Evolutionary conservation across 352 stramenopile species (phyloP), one percentile per base, ranked within the genome.

Genomic region (Globisporangium sylvaticum): DNA sequence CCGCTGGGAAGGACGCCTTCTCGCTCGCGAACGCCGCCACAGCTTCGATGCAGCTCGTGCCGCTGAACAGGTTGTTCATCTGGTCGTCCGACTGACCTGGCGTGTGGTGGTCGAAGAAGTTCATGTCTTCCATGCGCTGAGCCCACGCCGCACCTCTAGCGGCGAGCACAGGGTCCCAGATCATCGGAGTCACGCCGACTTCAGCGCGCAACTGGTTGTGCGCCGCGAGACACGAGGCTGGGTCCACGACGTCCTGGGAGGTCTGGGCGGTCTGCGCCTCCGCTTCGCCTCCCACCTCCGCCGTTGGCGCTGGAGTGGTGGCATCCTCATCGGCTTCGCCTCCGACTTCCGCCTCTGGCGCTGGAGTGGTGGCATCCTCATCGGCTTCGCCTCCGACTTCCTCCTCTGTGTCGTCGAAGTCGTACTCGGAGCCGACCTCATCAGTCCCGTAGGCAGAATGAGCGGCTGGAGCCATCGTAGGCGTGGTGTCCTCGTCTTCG

Each of bases 11-110:
- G 27, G 37, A 34, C 25, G 55, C 31, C 55, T 69, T 69, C 37
- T 69, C 64, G 29, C 31, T 29, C 22, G 25, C 64, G 29, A 69
- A 69, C 15, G 55, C 55, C 5, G 29, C 56, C 15, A 65, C 64
- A 0, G 64, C 64, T 4, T 20, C 55, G 8, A 65, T 32, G 14
- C 64, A 69, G 39, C 57, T 31, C 27, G 64, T 69, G 12, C 64
- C 64, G 18, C 64, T 69, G 55, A 65, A 69, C 64, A 69, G 55
- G 64, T 69, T 69, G 55, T 69, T 69, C 64, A 69, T 69, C 64
- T 69, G 64, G 31, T 9, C 14, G 55, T 69, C 64, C 4, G 37
- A 52, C 29, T 69, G 32, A 2, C 42, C 64, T 0, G 64, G 64
- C 3, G 64, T 69, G 56, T 56, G 25, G 55, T 69, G 64, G 42